Conservation (phyloP, 306 rosid genomes). For the Corylus americana region DNA sequence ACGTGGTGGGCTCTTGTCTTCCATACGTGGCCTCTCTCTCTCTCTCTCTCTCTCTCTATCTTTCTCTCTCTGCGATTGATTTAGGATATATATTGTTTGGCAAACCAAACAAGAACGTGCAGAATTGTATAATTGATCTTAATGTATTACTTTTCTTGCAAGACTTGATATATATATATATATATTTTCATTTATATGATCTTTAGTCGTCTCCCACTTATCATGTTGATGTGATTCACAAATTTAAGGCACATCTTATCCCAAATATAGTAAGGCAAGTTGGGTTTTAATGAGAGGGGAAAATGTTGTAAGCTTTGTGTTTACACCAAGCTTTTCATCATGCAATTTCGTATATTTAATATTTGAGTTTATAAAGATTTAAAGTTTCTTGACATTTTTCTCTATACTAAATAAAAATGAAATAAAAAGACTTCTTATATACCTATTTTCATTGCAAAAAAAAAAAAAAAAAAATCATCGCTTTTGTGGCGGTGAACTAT, state of each 20-base stretch:
- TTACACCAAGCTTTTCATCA: too few species aligned
- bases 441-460: too few species aligned
- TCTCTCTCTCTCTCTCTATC: not conserved
- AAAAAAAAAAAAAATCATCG: too few species aligned
- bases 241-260: conserved; percentile 21
- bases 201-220: conserved; percentile 34
- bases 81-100: conserved; percentile 16
- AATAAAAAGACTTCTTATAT: too few species aligned
- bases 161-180: conserved; percentile 19
- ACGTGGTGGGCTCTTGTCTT: conserved; percentile 16
- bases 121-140: not conserved
- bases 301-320: too few species aligned
- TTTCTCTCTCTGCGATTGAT: not conserved
- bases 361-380: too few species aligned
- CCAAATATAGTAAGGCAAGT: not conserved
- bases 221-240: not conserved
- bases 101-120: conserved; percentile 39
- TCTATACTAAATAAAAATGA: too few species aligned
- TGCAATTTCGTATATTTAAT: too few species aligned
- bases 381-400: too few species aligned
- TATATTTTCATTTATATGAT: not conserved
- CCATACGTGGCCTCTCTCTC: not conserved
- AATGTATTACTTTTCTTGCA: conserved; percentile 44
- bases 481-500: too few species aligned
- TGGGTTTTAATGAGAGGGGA: not conserved